Conservation (phyloP, 768 basidiomycete genomes). For the Leucogyrophana mollusca region DNA sequence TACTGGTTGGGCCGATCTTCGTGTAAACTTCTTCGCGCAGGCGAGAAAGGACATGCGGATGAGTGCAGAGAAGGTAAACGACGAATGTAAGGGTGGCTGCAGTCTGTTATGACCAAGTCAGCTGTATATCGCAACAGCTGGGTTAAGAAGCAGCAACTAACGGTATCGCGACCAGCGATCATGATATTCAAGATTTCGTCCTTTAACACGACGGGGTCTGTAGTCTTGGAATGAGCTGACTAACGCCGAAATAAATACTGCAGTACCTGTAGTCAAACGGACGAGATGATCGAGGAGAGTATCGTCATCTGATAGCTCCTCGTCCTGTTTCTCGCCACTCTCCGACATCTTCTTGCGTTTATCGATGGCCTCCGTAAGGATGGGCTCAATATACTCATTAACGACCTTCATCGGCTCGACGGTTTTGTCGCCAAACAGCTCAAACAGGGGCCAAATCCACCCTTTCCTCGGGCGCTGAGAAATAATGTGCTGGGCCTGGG, state of each 20-base stretch:
- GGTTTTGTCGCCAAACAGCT: conserved; percentile 48
- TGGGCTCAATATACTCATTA: conserved; percentile 50
- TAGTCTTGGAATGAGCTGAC: neutral
- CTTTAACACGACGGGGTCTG: conserved; percentile 30
- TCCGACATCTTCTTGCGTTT: conserved; percentile 29
- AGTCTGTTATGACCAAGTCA: conserved; percentile 16
- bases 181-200: conserved; percentile 38
- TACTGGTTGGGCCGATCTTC: conserved; percentile 22
- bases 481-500: conserved; percentile 44
- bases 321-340: conserved; percentile 19
- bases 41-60: conserved; percentile 24
- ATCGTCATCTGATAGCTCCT: conserved; percentile 38
- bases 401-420: conserved; percentile 50
- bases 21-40: conserved; percentile 29
- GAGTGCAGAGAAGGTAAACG: conserved; percentile 25
- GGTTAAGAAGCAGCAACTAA: conserved; percentile 5
- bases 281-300: conserved; percentile 60
- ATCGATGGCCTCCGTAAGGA: conserved; percentile 40
- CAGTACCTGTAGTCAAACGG: conserved; percentile 41
- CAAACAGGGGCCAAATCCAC: conserved; percentile 53
- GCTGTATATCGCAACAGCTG: neutral
- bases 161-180: conserved; percentile 36
- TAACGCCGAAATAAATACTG: neutral
- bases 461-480: conserved; percentile 42
- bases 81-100: conserved; percentile 28